Conservation (phyloP, 129 eudicot genomes). For the Tagetes patula region DNA sequence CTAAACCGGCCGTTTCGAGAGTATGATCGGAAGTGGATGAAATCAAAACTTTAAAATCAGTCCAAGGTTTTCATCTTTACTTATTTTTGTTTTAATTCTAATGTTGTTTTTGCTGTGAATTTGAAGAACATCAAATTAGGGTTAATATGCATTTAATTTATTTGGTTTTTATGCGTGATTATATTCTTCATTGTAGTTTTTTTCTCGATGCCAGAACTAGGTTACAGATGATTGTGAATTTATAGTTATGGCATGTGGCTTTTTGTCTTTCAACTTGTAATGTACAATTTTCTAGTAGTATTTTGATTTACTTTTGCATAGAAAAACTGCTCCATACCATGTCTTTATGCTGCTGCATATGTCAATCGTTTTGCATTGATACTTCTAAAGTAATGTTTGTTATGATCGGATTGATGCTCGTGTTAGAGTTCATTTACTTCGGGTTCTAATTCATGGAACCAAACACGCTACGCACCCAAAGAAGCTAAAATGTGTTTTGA, state of each 20-base stretch:
- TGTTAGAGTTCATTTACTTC: constrained; percentile 6
- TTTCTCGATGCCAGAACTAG: neutral
- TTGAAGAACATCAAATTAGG: neutral
- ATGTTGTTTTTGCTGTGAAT: neutral
- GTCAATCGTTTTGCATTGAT: neutral
- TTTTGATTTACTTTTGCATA: neutral
- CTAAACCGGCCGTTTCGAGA: no score
- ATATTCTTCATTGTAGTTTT: no score
- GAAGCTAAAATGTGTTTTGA: neutral
- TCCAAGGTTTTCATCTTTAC: constrained; percentile 49
- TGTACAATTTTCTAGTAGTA: neutral
- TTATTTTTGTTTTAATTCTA: no score
- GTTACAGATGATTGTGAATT: neutral
- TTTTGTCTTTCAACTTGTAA: neutral
- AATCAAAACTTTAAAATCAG: constrained; percentile 43
- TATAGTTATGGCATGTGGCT: neutral
- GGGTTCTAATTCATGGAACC: neutral
- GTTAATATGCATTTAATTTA: no score
- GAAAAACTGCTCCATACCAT: neutral
- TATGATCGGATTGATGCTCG: neutral
- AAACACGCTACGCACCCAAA: neutral
- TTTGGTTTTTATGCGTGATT: no score
- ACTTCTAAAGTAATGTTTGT: neutral
- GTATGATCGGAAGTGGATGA: constrained; percentile 6
- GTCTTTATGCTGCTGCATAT: neutral